Evolutionary conservation across 2,329 filamentous ascomycete genomes (phyloP).

Genomic region (Nemania sp.): DNA sequence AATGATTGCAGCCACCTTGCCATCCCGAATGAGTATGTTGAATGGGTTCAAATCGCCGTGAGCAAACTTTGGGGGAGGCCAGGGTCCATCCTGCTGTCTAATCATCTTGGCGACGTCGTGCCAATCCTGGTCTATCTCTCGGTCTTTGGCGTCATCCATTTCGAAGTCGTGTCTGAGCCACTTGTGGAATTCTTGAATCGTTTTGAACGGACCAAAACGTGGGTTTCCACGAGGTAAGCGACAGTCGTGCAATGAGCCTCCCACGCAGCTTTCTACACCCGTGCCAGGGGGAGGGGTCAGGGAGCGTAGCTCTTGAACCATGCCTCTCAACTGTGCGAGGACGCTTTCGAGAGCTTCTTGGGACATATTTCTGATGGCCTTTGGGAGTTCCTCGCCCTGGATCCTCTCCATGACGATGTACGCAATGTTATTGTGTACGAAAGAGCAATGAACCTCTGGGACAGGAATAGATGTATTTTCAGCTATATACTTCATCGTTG

Average conservation of each 20-base stretch:
- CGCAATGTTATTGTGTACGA: neutral
- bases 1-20: neutral
- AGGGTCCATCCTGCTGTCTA: neutral
- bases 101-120: neutral
- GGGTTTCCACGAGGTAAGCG: neutral
- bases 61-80: neutral
- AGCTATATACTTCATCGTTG: neutral
- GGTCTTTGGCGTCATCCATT: neutral
- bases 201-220: slow-evolving; percentile 1
- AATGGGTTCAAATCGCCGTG: neutral
- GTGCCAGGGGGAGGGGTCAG: slow-evolving; percentile 1
- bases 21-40: neutral
- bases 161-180: neutral
- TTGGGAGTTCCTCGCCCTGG: neutral
- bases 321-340: neutral
- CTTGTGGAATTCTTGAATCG: neutral
- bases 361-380: neutral
- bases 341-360: neutral
- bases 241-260: neutral
- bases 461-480: neutral
- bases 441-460: slow-evolving; percentile 2
- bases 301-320: neutral
- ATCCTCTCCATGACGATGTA: slow-evolving; percentile 6
- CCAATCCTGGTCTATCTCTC: neutral
- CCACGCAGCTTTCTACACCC: slow-evolving; percentile 4